These are phyloP conservation scores for Erodium maritimum DNA, from an alignment of 345 rosid genomes.

Conservation along the genomic window DNA sequence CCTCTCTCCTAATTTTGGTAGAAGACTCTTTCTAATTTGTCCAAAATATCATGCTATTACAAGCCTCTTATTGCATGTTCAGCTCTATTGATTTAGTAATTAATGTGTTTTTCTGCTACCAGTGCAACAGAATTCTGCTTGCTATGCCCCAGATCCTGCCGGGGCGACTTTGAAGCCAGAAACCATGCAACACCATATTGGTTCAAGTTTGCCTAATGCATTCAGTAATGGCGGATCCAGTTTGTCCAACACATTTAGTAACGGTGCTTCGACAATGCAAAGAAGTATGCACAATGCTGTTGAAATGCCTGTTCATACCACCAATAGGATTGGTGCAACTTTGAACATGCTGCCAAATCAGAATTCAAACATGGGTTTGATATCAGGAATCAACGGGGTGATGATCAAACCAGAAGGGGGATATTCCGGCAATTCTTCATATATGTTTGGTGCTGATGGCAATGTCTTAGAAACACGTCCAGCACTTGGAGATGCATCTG, in stretches of 20 bases:
- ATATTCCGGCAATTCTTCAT: conserved; percentile 49
- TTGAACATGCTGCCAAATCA: conserved; percentile 55
- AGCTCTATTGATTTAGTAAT: conserved; percentile 4
- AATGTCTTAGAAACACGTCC: conserved; percentile 57
- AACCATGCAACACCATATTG: conserved; percentile 36
- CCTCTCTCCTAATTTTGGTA: too few relatives aligned
- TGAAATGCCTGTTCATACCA: conserved; percentile 53
- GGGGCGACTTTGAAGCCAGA: conserved; percentile 47
- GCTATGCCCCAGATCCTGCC: conserved; percentile 51
- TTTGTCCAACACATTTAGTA: conserved; percentile 40
- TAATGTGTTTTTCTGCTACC: conserved; percentile 14
- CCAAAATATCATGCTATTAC: too few relatives aligned
- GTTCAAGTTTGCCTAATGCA: conserved; percentile 20
- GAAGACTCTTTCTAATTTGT: too few relatives aligned
- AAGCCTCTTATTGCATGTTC: background rate
- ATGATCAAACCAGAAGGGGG: conserved; percentile 72
- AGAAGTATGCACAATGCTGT: conserved; percentile 45
- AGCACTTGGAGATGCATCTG: conserved; percentile 55
- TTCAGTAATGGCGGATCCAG: background rate
- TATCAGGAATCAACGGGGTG: conserved; percentile 75
- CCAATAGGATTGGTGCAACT: conserved; percentile 48
- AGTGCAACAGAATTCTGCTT: conserved; percentile 60
- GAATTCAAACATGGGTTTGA: conserved; percentile 52
- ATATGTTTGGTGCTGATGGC: conserved; percentile 60
- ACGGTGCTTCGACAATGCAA: conserved; percentile 56